Conservation (phyloP, 257 asterid species). For the Scutellaria barbata region DNA sequence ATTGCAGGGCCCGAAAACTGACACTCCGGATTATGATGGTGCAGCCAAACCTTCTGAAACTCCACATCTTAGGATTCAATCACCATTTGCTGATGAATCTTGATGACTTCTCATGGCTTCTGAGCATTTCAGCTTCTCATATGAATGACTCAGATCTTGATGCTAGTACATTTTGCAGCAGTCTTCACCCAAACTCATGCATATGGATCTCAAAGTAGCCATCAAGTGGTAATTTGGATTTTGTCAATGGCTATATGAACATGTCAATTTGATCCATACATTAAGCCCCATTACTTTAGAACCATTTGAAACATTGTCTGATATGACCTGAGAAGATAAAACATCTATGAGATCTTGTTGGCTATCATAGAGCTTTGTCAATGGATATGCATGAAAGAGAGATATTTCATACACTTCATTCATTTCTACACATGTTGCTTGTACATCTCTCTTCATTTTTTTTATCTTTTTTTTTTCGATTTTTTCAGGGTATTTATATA, state of each 20-base stretch:
- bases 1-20: conserved; percentile 48
- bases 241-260: neutral
- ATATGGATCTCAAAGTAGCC: conserved; percentile 5
- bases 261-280: neutral
- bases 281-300: too few relatives aligned
- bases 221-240: neutral
- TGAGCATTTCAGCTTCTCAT: conserved; percentile 19
- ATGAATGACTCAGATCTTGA: neutral
- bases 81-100: conserved; percentile 37
- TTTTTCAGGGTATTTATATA: too few relatives aligned
- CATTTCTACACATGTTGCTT: too few relatives aligned
- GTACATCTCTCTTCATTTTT: too few relatives aligned
- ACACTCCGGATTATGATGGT: conserved; percentile 38
- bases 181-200: neutral
- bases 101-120: conserved; percentile 5
- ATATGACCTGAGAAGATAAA: too few relatives aligned
- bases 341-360: too few relatives aligned
- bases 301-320: too few relatives aligned
- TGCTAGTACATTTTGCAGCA: neutral
- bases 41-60: conserved; percentile 43
- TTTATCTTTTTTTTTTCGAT: too few relatives aligned
- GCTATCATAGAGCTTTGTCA: too few relatives aligned
- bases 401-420: too few relatives aligned
- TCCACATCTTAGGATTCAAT: conserved; percentile 34
- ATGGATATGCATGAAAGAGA: too few relatives aligned